phyloP scores from a whole-genome alignment of 2,329 filamentous ascomycete genomes.

The Sarocladiaceae sp. region DNA sequence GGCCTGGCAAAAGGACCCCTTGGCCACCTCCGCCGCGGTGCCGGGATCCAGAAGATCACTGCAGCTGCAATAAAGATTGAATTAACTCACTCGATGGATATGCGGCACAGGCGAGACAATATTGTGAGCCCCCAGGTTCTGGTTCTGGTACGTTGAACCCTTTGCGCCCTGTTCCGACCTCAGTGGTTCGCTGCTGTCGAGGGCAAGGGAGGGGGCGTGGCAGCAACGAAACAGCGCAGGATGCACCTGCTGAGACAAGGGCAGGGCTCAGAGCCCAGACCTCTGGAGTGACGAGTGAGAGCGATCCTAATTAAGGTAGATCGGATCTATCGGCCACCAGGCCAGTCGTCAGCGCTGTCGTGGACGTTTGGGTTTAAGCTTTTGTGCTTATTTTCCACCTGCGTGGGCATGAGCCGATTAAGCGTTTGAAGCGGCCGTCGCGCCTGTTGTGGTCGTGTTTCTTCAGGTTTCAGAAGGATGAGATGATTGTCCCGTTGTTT shows the following conservation, averaged over 20 bases:
- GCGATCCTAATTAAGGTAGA: conserved; percentile 10
- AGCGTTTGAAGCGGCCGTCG: too few species aligned
- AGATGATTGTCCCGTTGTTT: too few species aligned
- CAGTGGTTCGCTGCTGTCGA: not conserved
- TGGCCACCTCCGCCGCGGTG: not conserved
- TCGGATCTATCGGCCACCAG: conserved; percentile 10
- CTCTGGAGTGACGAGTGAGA: conserved; percentile 8
- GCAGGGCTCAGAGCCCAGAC: conserved; percentile 5
- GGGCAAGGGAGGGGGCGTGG: not conserved
- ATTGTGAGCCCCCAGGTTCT: not conserved
- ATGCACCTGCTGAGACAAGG: conserved; percentile 8
- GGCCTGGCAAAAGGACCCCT: not conserved
- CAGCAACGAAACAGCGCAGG: conserved; percentile 6
- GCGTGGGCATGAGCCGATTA: not conserved
- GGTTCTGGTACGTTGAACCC: not conserved
- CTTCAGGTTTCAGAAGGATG: too few species aligned
- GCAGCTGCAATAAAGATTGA: not conserved
- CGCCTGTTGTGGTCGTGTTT: too few species aligned
- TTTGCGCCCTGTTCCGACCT: not conserved
- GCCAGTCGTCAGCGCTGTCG: conserved; percentile 10
- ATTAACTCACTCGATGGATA: not conserved
- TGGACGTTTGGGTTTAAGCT: conserved; percentile 10
- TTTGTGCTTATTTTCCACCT: conserved; percentile 10
- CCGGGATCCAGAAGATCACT: conserved; percentile 1
- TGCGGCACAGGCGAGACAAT: not conserved